These are phyloP conservation scores for Wallacemonas sp. DNA, from an alignment of 208 protist genomes.

Conservation along the genomic window DNA sequence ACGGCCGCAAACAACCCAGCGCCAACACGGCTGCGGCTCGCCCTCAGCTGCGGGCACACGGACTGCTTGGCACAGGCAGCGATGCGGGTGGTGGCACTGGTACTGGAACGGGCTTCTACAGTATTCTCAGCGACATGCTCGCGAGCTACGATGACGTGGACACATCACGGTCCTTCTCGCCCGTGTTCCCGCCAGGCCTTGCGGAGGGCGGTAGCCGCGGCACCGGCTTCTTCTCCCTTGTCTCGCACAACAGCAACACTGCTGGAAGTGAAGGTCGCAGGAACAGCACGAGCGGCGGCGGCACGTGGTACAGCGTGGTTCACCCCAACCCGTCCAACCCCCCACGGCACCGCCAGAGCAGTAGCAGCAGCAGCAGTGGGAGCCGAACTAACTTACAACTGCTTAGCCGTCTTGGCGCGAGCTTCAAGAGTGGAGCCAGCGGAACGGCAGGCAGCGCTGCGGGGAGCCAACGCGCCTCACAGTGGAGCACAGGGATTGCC, in stretches of 20 bases:
- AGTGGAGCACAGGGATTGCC: neutral
- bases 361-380: constrained; percentile 12
- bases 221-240: constrained; percentile 4
- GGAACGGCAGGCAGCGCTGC: neutral
- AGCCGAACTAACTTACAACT: neutral
- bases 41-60: too few species aligned
- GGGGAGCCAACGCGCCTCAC: neutral
- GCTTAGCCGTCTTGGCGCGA: neutral
- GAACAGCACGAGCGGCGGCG: neutral
- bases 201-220: neutral
- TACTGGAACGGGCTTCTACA: constrained; percentile 1
- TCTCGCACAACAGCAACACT: neutral
- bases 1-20: too few species aligned
- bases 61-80: too few species aligned
- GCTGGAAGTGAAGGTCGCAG: neutral
- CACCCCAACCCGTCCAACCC: neutral
- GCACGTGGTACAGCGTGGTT: neutral
- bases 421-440: constrained; percentile 2
- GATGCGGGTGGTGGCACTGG: neutral
- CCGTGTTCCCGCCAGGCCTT: neutral
- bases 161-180: neutral
- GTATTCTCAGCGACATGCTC: neutral
- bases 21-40: too few species aligned
- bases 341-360: neutral
- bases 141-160: neutral